phyloP scores from a whole-genome alignment of 805 yeast species.

The Kuraishia cidri region DNA sequence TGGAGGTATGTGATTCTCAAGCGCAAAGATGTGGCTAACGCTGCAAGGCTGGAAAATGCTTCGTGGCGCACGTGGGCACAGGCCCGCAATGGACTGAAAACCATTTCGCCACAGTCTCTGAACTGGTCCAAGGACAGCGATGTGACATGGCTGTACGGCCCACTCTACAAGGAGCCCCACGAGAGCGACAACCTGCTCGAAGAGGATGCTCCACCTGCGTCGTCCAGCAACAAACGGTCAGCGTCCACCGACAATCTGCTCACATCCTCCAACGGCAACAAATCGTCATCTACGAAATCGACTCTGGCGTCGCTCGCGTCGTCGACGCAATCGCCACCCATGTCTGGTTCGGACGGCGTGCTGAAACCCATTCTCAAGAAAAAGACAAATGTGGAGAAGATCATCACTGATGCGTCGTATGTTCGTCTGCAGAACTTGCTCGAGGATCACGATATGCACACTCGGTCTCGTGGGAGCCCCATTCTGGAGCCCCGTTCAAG shows the following conservation, averaged over 20 bases:
- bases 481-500: slow-evolving; percentile 22
- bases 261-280: no score
- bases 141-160: slow-evolving; percentile 98
- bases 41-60: slow-evolving; percentile 76
- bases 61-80: slow-evolving; percentile 98
- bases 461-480: slow-evolving; percentile 20
- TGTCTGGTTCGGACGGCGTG: slow-evolving; percentile 1
- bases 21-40: slow-evolving; percentile 76
- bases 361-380: slow-evolving; percentile 86
- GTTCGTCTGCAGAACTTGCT: slow-evolving; percentile 18
- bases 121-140: slow-evolving; percentile 97
- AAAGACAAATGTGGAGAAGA: slow-evolving; percentile 74
- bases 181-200: slow-evolving; percentile 29
- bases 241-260: no score
- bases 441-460: slow-evolving; percentile 16
- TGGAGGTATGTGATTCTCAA: slow-evolving; percentile 89
- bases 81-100: slow-evolving; percentile 56
- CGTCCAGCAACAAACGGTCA: slow-evolving; percentile 1
- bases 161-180: slow-evolving; percentile 27
- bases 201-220: no score
- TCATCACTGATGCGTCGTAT: slow-evolving; percentile 51
- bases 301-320: no score
- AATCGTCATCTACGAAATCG: no score
- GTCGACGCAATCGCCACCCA: no score
- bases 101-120: slow-evolving; percentile 84